Evolutionary conservation across 2,329 filamentous ascomycete genomes (phyloP), one percentile per base, ranked within the genome.

Genomic region (Fusarium hainanense): DNA sequence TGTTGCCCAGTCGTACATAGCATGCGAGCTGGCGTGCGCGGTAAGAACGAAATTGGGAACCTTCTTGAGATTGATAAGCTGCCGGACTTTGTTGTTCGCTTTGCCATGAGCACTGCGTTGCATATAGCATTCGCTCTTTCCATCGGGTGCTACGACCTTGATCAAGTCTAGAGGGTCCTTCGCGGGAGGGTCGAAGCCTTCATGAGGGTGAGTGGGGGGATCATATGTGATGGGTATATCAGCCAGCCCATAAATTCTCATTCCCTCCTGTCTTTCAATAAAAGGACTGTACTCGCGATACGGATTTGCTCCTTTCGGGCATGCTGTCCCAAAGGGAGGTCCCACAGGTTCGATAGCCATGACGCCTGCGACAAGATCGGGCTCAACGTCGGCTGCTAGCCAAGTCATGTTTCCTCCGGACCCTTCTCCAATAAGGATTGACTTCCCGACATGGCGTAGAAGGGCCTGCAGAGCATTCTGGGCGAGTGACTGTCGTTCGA

Each of bases 1-100:
- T 0, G 84, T 87, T 37, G 85, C 87, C 75, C 85, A 84, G 68
- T 90, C 88, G 63, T 85, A 89, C 12, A 78, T 75, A 4, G 79
- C 77, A 74, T 89, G 88, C n/a, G 81, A 83, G 54, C 84, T 85
- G 5, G 87, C 83, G 58, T 88, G 84, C 0, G 79, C 79, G 0
- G 86, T 88, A 27, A 88, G 71, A 18, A 89, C 65, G 3, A 86
- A 75, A 7, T 85, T 82, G 0, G 82, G 83, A 8, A 88, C 79
- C 18, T 79, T 78, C 4, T 75, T 71, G 10, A 90, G 75, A 32
- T 88, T 85, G 8, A 76, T 73, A 16, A 90, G 77, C 68, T 82
- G 76, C 21, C 82, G 81, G 10, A 73, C 62, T 6, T 58, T 44
- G 7, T 20, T 27, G 10, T 6, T 13, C 6, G 13, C 18, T 13